Evolutionary conservation across 345 rosid genomes (phyloP).

Genomic region (Salix arbutifolia): DNA sequence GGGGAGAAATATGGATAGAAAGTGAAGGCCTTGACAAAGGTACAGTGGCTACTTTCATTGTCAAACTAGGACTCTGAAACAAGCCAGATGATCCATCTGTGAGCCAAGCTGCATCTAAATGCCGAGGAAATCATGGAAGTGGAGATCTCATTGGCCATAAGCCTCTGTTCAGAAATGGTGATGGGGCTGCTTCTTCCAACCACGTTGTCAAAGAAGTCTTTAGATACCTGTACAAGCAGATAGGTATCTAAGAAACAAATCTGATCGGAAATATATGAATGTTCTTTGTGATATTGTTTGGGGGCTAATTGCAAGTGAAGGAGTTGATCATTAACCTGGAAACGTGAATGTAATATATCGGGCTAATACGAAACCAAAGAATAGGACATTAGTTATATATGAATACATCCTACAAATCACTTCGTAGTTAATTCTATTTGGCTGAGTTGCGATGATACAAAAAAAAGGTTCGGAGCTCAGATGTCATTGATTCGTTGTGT

Average conservation of each 20-base stretch:
- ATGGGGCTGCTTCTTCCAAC: constrained; percentile 16
- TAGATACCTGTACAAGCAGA: constrained; percentile 14
- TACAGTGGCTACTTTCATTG: constrained; percentile 50
- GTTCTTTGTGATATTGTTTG: neutral
- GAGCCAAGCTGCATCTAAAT: constrained; percentile 37
- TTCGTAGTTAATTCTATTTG: neutral
- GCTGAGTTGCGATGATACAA: neutral
- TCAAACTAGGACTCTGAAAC: constrained; percentile 61
- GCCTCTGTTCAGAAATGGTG: constrained; percentile 24
- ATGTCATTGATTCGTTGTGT: neutral
- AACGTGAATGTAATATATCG: neutral
- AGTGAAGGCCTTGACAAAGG: constrained; percentile 86
- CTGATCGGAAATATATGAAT: neutral
- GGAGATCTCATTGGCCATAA: constrained; percentile 37
- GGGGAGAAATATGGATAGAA: constrained; percentile 85
- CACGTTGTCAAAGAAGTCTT: constrained; percentile 46
- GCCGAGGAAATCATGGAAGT: constrained; percentile 50
- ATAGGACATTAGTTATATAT: neutral
- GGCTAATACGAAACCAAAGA: neutral
- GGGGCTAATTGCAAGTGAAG: neutral
- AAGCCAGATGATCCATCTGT: constrained; percentile 32
- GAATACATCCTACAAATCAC: neutral
- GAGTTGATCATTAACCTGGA: neutral
- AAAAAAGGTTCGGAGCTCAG: neutral
- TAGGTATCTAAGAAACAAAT: neutral